Evolutionary conservation across 1,139 yeast genomes (phyloP).

Genomic region (Taiozyma sp.): DNA sequence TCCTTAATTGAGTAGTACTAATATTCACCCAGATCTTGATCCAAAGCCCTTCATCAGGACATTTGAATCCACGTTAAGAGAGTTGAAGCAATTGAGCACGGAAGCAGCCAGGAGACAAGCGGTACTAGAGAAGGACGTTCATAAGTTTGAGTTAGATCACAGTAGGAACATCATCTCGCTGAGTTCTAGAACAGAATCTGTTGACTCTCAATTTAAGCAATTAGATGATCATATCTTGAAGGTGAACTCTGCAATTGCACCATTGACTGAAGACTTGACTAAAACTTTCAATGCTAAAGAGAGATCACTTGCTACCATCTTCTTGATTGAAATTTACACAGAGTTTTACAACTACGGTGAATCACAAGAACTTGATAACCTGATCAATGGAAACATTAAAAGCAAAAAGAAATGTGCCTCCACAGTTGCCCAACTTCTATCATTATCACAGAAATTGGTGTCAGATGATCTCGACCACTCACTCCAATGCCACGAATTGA

Average conservation of each 20-base stretch:
- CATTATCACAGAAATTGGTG: constrained; percentile 56
- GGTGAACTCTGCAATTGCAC: constrained; percentile 60
- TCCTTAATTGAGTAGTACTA: not conserved
- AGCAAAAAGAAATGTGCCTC: constrained; percentile 65
- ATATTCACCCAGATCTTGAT: constrained; percentile 40
- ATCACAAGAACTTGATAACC: constrained; percentile 55
- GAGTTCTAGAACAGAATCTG: constrained; percentile 38
- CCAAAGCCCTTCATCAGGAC: constrained; percentile 95
- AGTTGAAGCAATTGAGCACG: constrained; percentile 52
- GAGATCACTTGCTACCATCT: constrained; percentile 66
- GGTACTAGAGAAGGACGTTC: constrained; percentile 49
- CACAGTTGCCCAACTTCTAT: constrained; percentile 58
- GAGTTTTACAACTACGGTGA: constrained; percentile 59
- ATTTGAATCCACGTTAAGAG: constrained; percentile 79
- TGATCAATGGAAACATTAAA: constrained; percentile 39
- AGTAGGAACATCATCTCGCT: constrained; percentile 59
- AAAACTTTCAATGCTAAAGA: constrained; percentile 74
- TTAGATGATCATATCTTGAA: constrained; percentile 57
- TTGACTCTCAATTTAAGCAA: constrained; percentile 41
- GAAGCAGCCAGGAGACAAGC: constrained; percentile 47
- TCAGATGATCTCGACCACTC: constrained; percentile 48
- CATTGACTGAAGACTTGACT: constrained; percentile 69
- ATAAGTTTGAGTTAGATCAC: constrained; percentile 60
- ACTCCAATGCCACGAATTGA: constrained; percentile 41
- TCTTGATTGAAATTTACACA: constrained; percentile 71